phyloP scores from a whole-genome alignment of 2,329 filamentous ascomycete species.

The Colletotrichum acutatum region DNA sequence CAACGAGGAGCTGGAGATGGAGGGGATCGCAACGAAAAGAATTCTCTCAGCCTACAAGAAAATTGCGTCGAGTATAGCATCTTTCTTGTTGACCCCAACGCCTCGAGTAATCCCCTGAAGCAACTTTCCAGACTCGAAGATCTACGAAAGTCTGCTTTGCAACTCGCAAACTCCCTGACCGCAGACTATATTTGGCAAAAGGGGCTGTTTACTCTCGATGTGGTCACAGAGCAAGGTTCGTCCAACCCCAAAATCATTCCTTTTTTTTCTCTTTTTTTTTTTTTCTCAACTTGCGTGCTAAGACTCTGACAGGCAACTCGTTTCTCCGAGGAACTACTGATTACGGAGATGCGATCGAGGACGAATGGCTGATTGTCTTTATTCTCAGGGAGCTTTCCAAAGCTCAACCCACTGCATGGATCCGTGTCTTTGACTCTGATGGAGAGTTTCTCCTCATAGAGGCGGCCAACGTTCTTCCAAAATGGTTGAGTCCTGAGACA shows the following conservation, averaged over 20 bases:
- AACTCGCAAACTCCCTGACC: slow-evolving; percentile 72
- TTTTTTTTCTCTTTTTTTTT: no score
- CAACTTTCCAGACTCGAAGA: slow-evolving; percentile 75
- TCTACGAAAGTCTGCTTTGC: slow-evolving; percentile 75
- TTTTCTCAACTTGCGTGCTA: neutral
- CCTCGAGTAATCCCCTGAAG: slow-evolving; percentile 58
- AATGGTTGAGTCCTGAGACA: slow-evolving; percentile 92
- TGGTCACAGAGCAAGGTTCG: slow-evolving; percentile 68
- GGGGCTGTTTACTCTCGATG: slow-evolving; percentile 79
- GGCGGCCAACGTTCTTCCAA: slow-evolving; percentile 86
- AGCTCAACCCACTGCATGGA: slow-evolving; percentile 79
- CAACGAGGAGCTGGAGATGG: neutral
- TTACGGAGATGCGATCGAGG: slow-evolving; percentile 94
- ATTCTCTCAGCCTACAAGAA: slow-evolving; percentile 70
- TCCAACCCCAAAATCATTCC: neutral
- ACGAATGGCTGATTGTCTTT: slow-evolving; percentile 97
- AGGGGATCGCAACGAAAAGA: neutral
- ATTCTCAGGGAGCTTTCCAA: slow-evolving; percentile 84
- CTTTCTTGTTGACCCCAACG: slow-evolving; percentile 71
- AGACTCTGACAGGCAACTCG: slow-evolving; percentile 53
- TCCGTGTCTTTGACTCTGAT: slow-evolving; percentile 85
- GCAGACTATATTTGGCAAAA: slow-evolving; percentile 96
- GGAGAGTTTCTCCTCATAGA: slow-evolving; percentile 97
- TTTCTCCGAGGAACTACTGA: slow-evolving; percentile 82
- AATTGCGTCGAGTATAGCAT: slow-evolving; percentile 89